Conservation (phyloP, 2,329 filamentous ascomycete species). For the Xylaria multiplex region DNA sequence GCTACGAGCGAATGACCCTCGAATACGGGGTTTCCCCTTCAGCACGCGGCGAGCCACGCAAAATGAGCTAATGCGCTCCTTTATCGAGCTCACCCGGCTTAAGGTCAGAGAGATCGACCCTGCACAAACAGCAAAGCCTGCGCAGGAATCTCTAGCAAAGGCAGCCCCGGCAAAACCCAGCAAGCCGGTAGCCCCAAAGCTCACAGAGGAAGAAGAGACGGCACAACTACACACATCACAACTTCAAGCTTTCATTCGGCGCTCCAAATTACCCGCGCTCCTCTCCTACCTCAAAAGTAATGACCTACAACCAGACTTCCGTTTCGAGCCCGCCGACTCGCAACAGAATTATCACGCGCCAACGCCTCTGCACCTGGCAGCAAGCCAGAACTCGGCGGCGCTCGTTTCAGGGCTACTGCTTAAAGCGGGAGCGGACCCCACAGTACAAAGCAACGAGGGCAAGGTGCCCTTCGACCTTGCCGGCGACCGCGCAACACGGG, state of each 20-base stretch:
- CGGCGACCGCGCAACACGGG: constrained; percentile 84
- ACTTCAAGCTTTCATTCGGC: constrained; percentile 84
- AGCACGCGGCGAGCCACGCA: constrained; percentile 92
- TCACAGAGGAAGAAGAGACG: constrained; percentile 84
- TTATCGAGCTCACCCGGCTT: constrained; percentile 90
- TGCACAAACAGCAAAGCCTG: constrained; percentile 58
- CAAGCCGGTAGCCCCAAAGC: constrained; percentile 68
- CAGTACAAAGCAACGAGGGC: constrained; percentile 75
- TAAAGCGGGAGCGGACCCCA: constrained; percentile 80
- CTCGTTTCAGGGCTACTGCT: constrained; percentile 80
- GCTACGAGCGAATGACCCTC: constrained; percentile 78
- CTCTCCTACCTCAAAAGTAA: constrained; percentile 86
- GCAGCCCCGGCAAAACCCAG: constrained; percentile 57
- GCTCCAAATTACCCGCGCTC: constrained; percentile 88
- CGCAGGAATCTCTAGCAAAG: constrained; percentile 53
- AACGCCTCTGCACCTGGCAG: constrained; percentile 85
- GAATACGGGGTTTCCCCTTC: constrained; percentile 90
- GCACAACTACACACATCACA: constrained; percentile 87
- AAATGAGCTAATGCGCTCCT: constrained; percentile 91
- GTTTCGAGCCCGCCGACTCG: constrained; percentile 74
- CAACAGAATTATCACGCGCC: constrained; percentile 81
- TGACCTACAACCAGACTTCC: constrained; percentile 74
- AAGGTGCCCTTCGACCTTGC: constrained; percentile 88
- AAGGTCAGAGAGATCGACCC: constrained; percentile 85
- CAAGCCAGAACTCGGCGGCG: constrained; percentile 80